These are phyloP conservation scores for Acanthamoeba healyi DNA, from an alignment of 208 protist genomes.

Conservation along the genomic window DNA sequence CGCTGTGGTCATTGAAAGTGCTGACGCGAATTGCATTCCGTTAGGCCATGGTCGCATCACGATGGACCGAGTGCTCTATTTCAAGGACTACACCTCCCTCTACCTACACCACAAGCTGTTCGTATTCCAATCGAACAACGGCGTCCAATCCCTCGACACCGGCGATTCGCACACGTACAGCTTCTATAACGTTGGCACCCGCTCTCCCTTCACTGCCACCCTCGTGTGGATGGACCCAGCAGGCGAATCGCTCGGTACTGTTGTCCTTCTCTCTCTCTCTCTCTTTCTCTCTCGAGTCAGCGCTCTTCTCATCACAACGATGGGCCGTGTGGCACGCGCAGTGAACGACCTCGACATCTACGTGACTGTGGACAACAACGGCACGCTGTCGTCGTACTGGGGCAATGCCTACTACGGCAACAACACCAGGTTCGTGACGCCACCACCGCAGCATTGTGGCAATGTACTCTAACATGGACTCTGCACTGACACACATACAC, in stretches of 20 bases:
- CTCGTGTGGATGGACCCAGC: constrained; percentile 73
- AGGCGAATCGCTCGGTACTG: constrained; percentile 2
- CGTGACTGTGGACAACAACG: not conserved
- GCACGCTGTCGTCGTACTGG: not conserved
- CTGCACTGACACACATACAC: not conserved
- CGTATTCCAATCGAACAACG: constrained; percentile 43
- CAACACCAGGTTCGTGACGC: not conserved
- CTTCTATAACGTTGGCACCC: constrained; percentile 70
- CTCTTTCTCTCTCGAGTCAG: not conserved
- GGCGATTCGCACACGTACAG: not conserved
- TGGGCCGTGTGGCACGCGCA: too few species aligned
- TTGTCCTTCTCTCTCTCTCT: not conserved
- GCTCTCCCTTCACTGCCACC: constrained; percentile 29
- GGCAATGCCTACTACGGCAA: not conserved
- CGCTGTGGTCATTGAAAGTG: not conserved
- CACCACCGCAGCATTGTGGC: too few species aligned
- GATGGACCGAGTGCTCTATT: constrained; percentile 65
- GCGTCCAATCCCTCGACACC: constrained; percentile 30
- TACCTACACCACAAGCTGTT: not conserved
- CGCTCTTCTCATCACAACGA: too few species aligned
- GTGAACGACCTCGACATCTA: constrained; percentile 47
- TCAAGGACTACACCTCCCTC: constrained; percentile 45
- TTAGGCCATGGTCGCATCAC: constrained; percentile 55
- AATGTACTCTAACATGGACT: not conserved
- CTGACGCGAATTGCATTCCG: not conserved